Evolutionary conservation across 2,329 filamentous ascomycete genomes (phyloP), one percentile per base, ranked within the genome.

Genomic region (Stemphylium lycopersici): DNA sequence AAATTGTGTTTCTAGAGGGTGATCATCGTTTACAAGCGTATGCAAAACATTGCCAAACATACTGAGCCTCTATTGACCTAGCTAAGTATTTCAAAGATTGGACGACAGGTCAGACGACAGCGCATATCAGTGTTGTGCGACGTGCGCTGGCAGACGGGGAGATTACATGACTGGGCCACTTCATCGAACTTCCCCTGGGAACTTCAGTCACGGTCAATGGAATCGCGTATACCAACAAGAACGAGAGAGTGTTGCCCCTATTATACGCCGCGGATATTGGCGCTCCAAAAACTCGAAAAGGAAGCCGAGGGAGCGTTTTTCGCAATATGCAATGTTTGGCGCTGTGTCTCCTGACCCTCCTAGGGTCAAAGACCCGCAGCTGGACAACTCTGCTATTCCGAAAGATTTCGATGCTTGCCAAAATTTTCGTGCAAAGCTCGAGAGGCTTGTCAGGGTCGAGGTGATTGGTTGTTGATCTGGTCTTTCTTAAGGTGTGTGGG

Each of bases 171-270:
- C 13, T 24, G 7, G 59, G 53, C 0, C 59, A 58, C 15, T 66
- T 59, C 11, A 55, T 64, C 33, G 26, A 58, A 0, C 29, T 66
- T 18, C 59, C 59, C 11, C 32, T 7, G 12, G 18, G 32, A 13
- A 56, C 36, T 5, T 36, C 16, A 13, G 52, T 67, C 13, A 60
- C 53, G 1, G 58, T 69, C 24, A 68, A 68, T 22, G 58, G 55
- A 2, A 26, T 41, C n/a, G 58, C 58, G 2, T 62, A 59, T 29
- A 38, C 24, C 13, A 63, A 65, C 36, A 15, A 4, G 26, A 50
- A 13, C 20, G 34, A 6, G 13, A 18, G 16, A 4, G 16, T 4
- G 6, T 54, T n/a, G 29, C 31, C 11, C 22, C 26, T 3, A 22
- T 54, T 13, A 39, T 54, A 3, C 33, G 46, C 7, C 20, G 34